phyloP scores from a whole-genome alignment of 352 stramenopile species.

The Chrysophaeum taylorii region DNA sequence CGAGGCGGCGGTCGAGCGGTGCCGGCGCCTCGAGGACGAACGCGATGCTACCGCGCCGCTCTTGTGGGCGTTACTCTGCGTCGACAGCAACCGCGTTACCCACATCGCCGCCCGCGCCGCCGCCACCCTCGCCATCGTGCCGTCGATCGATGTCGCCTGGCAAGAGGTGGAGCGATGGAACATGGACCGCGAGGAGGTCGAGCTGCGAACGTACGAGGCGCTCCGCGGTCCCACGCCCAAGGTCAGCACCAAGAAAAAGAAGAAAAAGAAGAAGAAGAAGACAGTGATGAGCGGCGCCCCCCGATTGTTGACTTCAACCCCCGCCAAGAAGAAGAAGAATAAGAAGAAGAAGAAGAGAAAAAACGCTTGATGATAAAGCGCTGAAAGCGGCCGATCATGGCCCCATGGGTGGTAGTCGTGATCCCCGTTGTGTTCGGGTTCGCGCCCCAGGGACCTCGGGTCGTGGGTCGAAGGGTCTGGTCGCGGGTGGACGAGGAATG shows the following conservation, averaged over 20 bases:
- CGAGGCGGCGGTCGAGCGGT: background rate
- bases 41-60: background rate
- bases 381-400: too few relatives aligned
- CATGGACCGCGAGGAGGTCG: background rate
- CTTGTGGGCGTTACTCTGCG: background rate
- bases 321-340: background rate
- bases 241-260: background rate
- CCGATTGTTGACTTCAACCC: background rate
- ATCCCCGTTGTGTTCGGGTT: too few relatives aligned
- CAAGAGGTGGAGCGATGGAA: background rate
- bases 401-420: too few relatives aligned
- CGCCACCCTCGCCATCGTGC: background rate
- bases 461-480: too few relatives aligned
- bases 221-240: background rate
- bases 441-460: too few relatives aligned
- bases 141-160: background rate
- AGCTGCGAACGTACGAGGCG: background rate
- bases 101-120: background rate
- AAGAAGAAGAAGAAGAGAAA: background rate
- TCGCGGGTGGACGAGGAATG: background rate
- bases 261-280: background rate
- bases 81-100: background rate
- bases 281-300: background rate
- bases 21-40: too few relatives aligned
- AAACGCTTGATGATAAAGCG: background rate